A percentile compares a stretch with the other conserved stretches of the same genome.
Conservation (phyloP, 108 stramenopile species). For the Cyclostephanos invisitatus region DNA sequence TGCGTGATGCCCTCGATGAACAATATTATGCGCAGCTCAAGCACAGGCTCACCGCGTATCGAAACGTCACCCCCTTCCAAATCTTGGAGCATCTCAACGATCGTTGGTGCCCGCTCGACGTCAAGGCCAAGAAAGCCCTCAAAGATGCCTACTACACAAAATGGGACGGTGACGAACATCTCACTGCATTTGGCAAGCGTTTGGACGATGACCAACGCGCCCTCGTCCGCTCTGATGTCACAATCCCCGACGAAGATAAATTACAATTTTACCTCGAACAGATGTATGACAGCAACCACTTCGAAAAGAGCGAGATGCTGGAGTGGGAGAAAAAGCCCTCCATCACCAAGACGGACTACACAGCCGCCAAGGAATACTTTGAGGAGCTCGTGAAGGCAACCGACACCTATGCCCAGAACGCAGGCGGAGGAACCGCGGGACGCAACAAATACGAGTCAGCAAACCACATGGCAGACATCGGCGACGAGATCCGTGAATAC, state of each 20-base stretch:
- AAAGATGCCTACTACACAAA: background rate
- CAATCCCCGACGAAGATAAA: background rate
- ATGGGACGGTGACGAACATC: background rate
- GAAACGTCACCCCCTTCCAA: too few relatives aligned
- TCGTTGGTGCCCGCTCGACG: background rate
- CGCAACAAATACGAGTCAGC: background rate
- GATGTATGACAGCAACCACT: slow-evolving; percentile 1
- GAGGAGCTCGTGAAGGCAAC: background rate
- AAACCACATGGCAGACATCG: background rate
- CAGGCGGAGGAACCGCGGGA: background rate
- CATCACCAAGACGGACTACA: background rate
- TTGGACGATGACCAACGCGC: background rate
- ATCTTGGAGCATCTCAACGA: background rate
- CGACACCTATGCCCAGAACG: background rate
- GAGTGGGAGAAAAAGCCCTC: background rate
- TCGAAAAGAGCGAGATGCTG: background rate
- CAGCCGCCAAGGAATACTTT: background rate
- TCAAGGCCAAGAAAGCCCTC: too few relatives aligned
- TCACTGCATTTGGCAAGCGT: too few relatives aligned
- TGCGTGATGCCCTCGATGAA: too few relatives aligned
- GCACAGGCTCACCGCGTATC: background rate
- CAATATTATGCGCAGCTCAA: background rate
- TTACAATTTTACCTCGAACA: background rate
- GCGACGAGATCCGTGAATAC: background rate
- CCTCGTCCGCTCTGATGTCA: background rate